Percentiles rank a stretch among this genome's conserved stretches.
These are phyloP conservation scores for Tripidium arundinaceum DNA, from an alignment of 202 grass and related monocot species.

Conservation along the genomic window DNA sequence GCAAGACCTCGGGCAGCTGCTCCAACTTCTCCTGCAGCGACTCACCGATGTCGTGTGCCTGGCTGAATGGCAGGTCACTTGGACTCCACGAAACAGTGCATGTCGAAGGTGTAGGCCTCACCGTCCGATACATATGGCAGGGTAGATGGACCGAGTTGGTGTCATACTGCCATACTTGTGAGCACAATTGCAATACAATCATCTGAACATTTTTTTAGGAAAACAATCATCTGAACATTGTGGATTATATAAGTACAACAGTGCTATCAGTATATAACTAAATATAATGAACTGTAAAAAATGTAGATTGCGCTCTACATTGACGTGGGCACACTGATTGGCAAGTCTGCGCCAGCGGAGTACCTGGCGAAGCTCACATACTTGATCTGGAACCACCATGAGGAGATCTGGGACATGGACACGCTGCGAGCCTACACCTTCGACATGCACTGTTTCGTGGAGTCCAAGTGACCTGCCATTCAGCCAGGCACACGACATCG, in stretches of 20 bases:
- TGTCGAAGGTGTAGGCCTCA: too few species aligned
- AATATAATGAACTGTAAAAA: not conserved
- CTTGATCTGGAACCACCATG: slow-evolving; percentile 83
- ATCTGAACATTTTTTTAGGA: too few species aligned
- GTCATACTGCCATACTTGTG: too few species aligned
- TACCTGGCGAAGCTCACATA: slow-evolving; percentile 94
- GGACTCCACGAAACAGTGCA: too few species aligned
- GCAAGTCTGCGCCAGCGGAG: slow-evolving; percentile 70
- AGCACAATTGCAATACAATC: too few species aligned
- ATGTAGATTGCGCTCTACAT: slow-evolving; percentile 75
- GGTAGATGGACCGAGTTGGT: too few species aligned
- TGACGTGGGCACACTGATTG: slow-evolving; percentile 65
- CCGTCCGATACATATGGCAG: too few species aligned
- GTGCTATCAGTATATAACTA: not conserved
- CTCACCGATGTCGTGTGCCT: too few species aligned
- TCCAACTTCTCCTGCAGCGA: too few species aligned
- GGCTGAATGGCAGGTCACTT: too few species aligned
- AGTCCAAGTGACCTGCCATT: slow-evolving; percentile 71
- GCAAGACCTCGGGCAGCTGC: too few species aligned
- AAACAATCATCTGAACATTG: too few species aligned
- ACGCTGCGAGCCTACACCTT: slow-evolving; percentile 83
- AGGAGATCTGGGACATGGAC: slow-evolving; percentile 82
- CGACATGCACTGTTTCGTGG: slow-evolving; percentile 83
- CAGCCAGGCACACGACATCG: slow-evolving; percentile 79
- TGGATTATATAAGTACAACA: not conserved